Conservation (phyloP, 768 basidiomycete genomes). For the Mycena venus region DNA sequence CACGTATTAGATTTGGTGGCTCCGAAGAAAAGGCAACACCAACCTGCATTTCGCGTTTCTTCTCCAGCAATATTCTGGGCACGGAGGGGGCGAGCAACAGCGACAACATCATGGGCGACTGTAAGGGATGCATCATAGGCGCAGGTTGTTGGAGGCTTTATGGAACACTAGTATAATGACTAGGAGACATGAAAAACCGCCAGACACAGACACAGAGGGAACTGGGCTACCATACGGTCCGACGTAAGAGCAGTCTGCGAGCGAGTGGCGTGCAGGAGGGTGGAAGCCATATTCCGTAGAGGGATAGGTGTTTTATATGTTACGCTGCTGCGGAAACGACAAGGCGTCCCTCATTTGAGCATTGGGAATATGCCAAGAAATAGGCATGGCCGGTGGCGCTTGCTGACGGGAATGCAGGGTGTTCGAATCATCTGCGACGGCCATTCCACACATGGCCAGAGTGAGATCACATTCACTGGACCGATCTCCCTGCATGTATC, state of each 20-base stretch:
- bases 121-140: conserved; percentile 70
- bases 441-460: conserved; percentile 71
- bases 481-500: conserved; percentile 62
- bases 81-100: conserved; percentile 55
- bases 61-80: conserved; percentile 61
- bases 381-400: conserved; percentile 43
- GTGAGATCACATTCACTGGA: conserved; percentile 67
- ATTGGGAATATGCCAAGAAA: conserved; percentile 44
- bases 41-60: conserved; percentile 73
- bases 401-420: conserved; percentile 55
- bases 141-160: conserved; percentile 63
- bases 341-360: conserved; percentile 56
- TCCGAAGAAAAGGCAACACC: conserved; percentile 24
- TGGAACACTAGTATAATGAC: conserved; percentile 63
- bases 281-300: conserved; percentile 73
- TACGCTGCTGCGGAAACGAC: conserved; percentile 56
- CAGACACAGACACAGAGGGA: conserved; percentile 63
- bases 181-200: conserved; percentile 58
- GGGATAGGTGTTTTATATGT: conserved; percentile 64
- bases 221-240: conserved; percentile 61
- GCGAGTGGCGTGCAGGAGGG: conserved; percentile 62
- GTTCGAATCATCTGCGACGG: conserved; percentile 66
- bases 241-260: conserved; percentile 69
- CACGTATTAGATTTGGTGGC: conserved; percentile 17
- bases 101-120: conserved; percentile 66